Conservation (phyloP, 331 rosid genomes). For the Pyracantha coccinea region DNA sequence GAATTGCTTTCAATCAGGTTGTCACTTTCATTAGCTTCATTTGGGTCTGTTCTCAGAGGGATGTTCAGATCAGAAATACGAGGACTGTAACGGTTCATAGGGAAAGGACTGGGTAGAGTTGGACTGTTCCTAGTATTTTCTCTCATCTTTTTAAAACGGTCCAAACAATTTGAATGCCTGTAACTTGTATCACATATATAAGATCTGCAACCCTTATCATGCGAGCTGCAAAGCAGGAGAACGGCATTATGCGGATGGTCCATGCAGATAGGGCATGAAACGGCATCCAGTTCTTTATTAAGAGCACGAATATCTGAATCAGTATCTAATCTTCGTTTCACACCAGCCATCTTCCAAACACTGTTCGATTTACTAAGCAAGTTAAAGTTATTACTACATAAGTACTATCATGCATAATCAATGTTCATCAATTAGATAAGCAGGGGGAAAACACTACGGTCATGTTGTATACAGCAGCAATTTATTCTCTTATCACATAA, state of each 20-base stretch:
- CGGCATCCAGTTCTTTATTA: conserved; percentile 97
- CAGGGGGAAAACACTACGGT: background rate
- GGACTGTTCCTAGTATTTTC: conserved; percentile 50
- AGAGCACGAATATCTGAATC: conserved; percentile 85
- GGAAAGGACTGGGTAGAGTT: conserved; percentile 54
- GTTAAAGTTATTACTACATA: conserved; percentile 64
- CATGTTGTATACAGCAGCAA: background rate
- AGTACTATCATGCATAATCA: conserved; percentile 6
- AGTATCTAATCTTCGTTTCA: conserved; percentile 86
- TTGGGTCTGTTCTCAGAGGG: conserved; percentile 47
- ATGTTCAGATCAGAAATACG: conserved; percentile 53
- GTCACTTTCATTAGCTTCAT: conserved; percentile 50
- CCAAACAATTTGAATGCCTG: conserved; percentile 97
- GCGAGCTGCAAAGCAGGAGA: conserved; percentile 94
- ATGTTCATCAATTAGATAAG: background rate
- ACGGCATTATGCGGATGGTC: conserved; percentile 99
- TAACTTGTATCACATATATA: conserved; percentile 94
- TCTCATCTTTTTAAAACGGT: conserved; percentile 79
- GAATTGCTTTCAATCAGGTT: conserved; percentile 57
- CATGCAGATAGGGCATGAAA: conserved; percentile 98
- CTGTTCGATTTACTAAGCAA: conserved; percentile 75
- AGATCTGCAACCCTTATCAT: conserved; percentile 97
- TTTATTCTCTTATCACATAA: background rate
- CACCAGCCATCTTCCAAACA: conserved; percentile 97
- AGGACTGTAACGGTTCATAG: conserved; percentile 49